Base-by-base conservation (phyloP, 768 basidiomycete species). In the Kwoniella pini region DNA sequence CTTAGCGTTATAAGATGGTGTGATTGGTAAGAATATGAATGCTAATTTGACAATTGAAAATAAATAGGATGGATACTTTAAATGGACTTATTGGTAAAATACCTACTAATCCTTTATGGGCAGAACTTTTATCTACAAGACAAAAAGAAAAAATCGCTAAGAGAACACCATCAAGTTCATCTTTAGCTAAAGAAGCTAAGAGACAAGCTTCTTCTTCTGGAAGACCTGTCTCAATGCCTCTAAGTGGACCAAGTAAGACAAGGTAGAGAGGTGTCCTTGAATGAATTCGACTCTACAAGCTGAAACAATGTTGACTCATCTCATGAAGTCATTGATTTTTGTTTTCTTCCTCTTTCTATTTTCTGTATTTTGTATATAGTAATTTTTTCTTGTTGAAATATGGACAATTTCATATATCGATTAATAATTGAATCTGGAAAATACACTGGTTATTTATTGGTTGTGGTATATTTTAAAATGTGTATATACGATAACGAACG, bases 81-180 rank as follows among this genome's bases (percentile, higher is more conserved):
- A 84, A 85, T 50, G 89, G 90, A 0, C 82, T 95, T 36, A 86
- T 95, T 61, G 91, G 91, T 7, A 87, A 86, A 59, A 92, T 96
- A 67, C 93, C 93, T 9, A 88, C 90, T 2, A 90, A 94, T 76
- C 91, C 91, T 2, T 80, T 96, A 12, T 96, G 93, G 93, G 93
- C 88, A 2, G 93, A 95, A 80, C 81, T 95, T 0, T 65, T 78
- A 21, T 65, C 77, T 21, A 63, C 67, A 13, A n/a, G 53, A 57
- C 48, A 52, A 53, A 33, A 43, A 45, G 62, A 63, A 48, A 22
- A 43, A 44, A 36, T 42, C n/a, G 55, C 54, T 0, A 43, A 45
- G 15, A 30, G 59, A 13, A 54, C 59, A 33, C 43, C 59, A 4
- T 54, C 52, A 2, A 46, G 44, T 13, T 38, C 52, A 6, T 43